A percentile compares a stretch with the other conserved stretches of the same genome.
Conservation (phyloP, 2,329 filamentous ascomycete genomes). For the Botryotinia calthae region DNA sequence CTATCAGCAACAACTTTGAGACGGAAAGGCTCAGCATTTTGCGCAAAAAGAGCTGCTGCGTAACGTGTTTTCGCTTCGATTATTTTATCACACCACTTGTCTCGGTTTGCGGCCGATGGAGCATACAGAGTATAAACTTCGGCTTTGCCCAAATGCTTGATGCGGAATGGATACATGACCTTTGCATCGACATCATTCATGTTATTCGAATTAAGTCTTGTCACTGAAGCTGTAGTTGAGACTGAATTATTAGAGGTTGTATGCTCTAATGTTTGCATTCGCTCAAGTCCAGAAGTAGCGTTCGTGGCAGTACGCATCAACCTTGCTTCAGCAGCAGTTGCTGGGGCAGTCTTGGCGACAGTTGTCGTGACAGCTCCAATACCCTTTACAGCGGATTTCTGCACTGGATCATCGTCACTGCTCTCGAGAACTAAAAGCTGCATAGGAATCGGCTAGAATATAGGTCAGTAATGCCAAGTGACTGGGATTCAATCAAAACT, state of each 20-base stretch:
- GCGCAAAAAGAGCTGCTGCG: slow-evolving; percentile 80
- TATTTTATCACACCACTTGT: slow-evolving; percentile 92
- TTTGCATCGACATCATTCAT: slow-evolving; percentile 45
- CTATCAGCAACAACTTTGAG: slow-evolving; percentile 89
- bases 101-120: slow-evolving; percentile 67
- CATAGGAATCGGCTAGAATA: slow-evolving; percentile 91
- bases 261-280: slow-evolving; percentile 62
- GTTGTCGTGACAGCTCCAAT: slow-evolving; percentile 60
- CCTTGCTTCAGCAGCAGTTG: slow-evolving; percentile 57
- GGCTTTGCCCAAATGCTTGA: slow-evolving; percentile 87
- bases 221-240: slow-evolving; percentile 47
- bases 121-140: slow-evolving; percentile 92
- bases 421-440: slow-evolving; percentile 90
- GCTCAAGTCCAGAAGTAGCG: slow-evolving; percentile 35
- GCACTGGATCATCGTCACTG: slow-evolving; percentile 84
- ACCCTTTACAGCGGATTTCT: slow-evolving; percentile 64
- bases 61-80: slow-evolving; percentile 93
- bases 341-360: slow-evolving; percentile 57
- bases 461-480: slow-evolving; percentile 25
- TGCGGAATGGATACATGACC: slow-evolving; percentile 82
- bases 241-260: slow-evolving; percentile 65
- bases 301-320: slow-evolving; percentile 41
- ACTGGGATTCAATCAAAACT: slow-evolving; percentile 34
- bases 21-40: slow-evolving; percentile 94
- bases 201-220: slow-evolving; percentile 47